Conservation (phyloP, 768 basidiomycete species). For the Tylopilus intermedius region DNA sequence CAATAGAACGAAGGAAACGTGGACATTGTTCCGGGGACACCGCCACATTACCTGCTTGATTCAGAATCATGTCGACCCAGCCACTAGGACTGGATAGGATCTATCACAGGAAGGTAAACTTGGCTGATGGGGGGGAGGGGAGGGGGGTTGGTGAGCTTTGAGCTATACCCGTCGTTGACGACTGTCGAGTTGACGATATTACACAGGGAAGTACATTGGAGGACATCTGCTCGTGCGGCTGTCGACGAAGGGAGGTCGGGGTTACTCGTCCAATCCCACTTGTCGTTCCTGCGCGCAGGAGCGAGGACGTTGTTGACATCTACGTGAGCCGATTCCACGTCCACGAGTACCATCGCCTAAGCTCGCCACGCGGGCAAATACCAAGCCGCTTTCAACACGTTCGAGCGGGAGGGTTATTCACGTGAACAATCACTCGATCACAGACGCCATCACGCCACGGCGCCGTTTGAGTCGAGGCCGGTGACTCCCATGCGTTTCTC, state of each 20-base stretch:
- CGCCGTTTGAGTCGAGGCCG: constrained; percentile 1
- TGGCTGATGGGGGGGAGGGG: constrained; percentile 14
- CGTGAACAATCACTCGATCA: constrained; percentile 33
- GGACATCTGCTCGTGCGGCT: constrained; percentile 52
- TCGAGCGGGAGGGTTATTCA: constrained; percentile 47
- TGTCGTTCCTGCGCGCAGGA: constrained; percentile 60
- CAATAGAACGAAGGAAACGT: constrained; percentile 5
- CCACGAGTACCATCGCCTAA: not conserved
- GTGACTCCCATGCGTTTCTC: not conserved
- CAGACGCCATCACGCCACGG: not conserved
- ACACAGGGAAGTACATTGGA: constrained; percentile 52
- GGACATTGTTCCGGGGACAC: not conserved
- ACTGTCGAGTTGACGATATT: constrained; percentile 17
- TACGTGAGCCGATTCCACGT: constrained; percentile 43
- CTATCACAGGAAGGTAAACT: constrained; percentile 13
- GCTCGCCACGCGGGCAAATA: constrained; percentile 40
- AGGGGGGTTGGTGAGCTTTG: constrained; percentile 31
- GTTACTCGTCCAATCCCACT: constrained; percentile 51
- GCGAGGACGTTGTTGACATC: constrained; percentile 62
- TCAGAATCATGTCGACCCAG: not conserved
- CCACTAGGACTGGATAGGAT: constrained; percentile 4
- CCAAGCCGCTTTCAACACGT: constrained; percentile 56
- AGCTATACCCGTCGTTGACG: not conserved
- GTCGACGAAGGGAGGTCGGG: constrained; percentile 43
- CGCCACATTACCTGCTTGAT: not conserved